Conservation (phyloP, 306 rosid genomes). For the Erythrophleum fordii region DNA sequence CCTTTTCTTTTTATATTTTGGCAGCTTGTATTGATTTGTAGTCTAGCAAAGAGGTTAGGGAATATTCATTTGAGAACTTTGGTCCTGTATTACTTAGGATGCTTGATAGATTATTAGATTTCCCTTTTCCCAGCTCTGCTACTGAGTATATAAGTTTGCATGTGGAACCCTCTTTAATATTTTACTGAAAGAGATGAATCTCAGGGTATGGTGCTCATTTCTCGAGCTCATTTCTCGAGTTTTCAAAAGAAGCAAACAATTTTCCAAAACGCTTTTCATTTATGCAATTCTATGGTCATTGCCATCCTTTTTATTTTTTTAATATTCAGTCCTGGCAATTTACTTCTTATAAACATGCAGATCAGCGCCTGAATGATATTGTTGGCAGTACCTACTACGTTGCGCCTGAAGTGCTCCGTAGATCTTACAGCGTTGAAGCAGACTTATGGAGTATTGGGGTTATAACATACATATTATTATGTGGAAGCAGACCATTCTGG, state of each 20-base stretch:
- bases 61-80: no score
- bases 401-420: slow-evolving; percentile 97
- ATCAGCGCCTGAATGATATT: slow-evolving; percentile 83
- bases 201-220: no score
- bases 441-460: slow-evolving; percentile 99
- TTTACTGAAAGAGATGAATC: no score
- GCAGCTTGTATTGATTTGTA: no score
- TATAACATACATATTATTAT: slow-evolving; percentile 77
- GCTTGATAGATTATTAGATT: background rate
- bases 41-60: no score
- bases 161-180: background rate
- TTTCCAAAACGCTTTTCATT: background rate
- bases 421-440: slow-evolving; percentile 92
- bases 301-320: no score
- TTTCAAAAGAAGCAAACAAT: background rate
- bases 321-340: background rate
- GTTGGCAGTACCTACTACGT: slow-evolving; percentile 99
- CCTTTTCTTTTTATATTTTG: no score
- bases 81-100: background rate
- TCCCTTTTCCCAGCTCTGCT: background rate
- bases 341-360: slow-evolving; percentile 45
- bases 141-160: background rate
- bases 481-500: slow-evolving; percentile 98
- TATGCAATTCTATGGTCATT: background rate
- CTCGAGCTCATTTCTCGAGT: no score